phyloP scores from a whole-genome alignment of 73 alveolate species.

The Paramecium octaurelia region DNA sequence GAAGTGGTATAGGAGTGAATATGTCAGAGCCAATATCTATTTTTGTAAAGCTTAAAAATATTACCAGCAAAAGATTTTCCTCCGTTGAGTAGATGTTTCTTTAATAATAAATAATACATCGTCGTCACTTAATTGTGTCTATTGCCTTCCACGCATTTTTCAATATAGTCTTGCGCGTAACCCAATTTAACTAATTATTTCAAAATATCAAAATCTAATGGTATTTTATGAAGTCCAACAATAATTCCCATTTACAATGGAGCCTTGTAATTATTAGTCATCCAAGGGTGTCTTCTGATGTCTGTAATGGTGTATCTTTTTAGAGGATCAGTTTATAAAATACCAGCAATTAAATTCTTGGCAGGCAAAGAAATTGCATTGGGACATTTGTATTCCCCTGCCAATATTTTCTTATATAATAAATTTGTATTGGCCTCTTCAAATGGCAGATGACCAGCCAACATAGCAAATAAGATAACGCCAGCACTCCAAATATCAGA shows the following conservation, averaged over 20 bases:
- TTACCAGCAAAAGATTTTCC: conserved; percentile 77
- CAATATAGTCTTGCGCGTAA: conserved; percentile 72
- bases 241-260: conserved; percentile 71
- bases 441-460: conserved; percentile 88
- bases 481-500: conserved; percentile 88
- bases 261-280: conserved; percentile 33
- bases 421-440: conserved; percentile 83
- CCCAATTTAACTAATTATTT: conserved; percentile 70
- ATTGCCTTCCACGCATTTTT: conserved; percentile 82
- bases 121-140: conserved; percentile 93
- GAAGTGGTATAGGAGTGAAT: background rate
- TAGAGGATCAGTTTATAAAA: conserved; percentile 81
- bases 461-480: conserved; percentile 80
- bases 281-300: conserved; percentile 81
- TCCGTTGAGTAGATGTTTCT: conserved; percentile 75
- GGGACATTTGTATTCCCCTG: conserved; percentile 79
- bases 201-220: conserved; percentile 81
- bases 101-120: conserved; percentile 85
- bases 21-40: conserved; percentile 6
- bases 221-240: conserved; percentile 78
- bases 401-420: conserved; percentile 82
- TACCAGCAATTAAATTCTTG: conserved; percentile 73
- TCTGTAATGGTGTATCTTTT: conserved; percentile 82
- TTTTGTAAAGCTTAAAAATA: background rate
- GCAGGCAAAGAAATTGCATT: conserved; percentile 68